These are phyloP conservation scores for Vitis labrusca DNA, from an alignment of 164 flowering plant species.

Conservation along the genomic window DNA sequence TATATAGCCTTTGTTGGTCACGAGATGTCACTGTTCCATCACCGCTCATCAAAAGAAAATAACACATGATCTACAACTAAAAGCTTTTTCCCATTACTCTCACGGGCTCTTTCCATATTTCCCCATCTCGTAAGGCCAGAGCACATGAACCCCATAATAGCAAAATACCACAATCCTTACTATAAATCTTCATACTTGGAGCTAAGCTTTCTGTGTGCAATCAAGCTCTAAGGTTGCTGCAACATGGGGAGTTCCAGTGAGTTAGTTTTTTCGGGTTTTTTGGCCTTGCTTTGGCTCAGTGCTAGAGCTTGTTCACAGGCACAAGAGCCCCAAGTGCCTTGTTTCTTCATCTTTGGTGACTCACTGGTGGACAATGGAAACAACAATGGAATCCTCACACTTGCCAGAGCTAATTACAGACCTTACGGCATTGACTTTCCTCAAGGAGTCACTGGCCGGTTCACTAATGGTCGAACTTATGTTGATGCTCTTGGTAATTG, in stretches of 20 bases:
- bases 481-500: constrained; percentile 67
- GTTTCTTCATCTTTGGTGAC: constrained; percentile 87
- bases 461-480: constrained; percentile 75
- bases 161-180: too few relatives aligned
- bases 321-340: constrained; percentile 40
- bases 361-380: constrained; percentile 91
- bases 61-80: too few relatives aligned
- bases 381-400: constrained; percentile 66
- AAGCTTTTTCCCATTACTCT: too few relatives aligned
- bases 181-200: too few relatives aligned
- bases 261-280: neutral
- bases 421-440: constrained; percentile 91
- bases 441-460: constrained; percentile 70
- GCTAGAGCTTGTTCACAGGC: constrained; percentile 14
- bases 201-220: too few relatives aligned
- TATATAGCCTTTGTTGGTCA: too few relatives aligned
- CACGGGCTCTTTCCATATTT: too few relatives aligned
- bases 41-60: too few relatives aligned
- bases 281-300: neutral
- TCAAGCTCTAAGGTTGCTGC: neutral
- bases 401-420: constrained; percentile 77
- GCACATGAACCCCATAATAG: too few relatives aligned
- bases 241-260: constrained; percentile 1
- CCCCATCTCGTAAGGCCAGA: too few relatives aligned
- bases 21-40: too few relatives aligned